Evolutionary conservation across 1,284 basidiomycete genomes (phyloP), one percentile per base, ranked within the genome.

Genomic region (Meripilus lineatus): DNA sequence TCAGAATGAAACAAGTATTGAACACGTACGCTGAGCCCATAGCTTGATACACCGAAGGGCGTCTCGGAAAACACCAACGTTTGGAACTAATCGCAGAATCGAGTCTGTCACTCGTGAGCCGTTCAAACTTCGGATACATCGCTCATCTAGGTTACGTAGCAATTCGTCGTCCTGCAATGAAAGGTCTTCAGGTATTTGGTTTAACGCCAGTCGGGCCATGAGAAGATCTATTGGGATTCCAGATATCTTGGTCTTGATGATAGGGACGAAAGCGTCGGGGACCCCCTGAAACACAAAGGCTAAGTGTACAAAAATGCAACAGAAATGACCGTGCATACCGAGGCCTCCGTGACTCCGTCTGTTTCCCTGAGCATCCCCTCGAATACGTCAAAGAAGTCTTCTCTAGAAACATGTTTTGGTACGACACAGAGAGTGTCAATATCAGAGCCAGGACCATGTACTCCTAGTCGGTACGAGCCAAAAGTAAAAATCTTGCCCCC

Each of bases 401-500:
- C 93, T 51, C 92, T 78, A 50, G 86, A 88, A 44, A 99, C 88
- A 65, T 98, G 93, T 64, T 93, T 92, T 4, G 95, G 95, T 23
- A 96, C 96, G 22, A 99, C 95, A 63, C 93, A 93, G 26, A 99
- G 74, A n/a, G 94, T 98, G 71, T 99, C 95, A 63, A 99, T 98
- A 81, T 99, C 95, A 36, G 88, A 80, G 7, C 93, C 91, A 26
- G 96, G 95, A 11, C 92, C 92, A 65, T 99, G 96, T 13, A 99
- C 95, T 46, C 95, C 95, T 34, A 99, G 73, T 53, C 90, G 82
- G 72, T 95, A 95, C 41, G 93, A 96, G 30, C 96, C 95, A 63
- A 97, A 99, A 3, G 96, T 98, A 65, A 94, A 99, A 62, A 99
- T 98, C 71, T 98, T 95, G 51, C 95, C 96, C 46, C 95, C 96